Evolutionary conservation across 305 asterid genomes (phyloP).

Genomic region (Lippia alba): DNA sequence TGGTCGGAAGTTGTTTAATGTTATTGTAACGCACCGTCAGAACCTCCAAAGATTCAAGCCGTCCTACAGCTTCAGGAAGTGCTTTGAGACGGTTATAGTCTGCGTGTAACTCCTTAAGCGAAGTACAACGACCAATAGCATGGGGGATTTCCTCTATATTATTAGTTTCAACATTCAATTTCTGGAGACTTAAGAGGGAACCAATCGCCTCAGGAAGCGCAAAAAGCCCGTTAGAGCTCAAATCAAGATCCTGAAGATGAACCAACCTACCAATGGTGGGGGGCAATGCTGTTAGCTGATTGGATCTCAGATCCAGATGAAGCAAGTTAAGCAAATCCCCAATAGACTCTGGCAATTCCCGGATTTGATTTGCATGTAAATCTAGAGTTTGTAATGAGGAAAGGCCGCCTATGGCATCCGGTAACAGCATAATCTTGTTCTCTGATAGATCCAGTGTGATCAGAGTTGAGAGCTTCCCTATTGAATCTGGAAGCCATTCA

Average conservation of each 20-base stretch:
- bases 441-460: constrained; percentile 79
- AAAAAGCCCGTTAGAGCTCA: constrained; percentile 81
- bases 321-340: constrained; percentile 77
- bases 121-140: constrained; percentile 78
- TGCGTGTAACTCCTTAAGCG: constrained; percentile 75
- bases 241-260: constrained; percentile 74
- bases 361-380: constrained; percentile 64
- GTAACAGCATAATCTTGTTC: constrained; percentile 67
- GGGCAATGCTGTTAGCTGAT: constrained; percentile 74
- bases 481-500: constrained; percentile 97
- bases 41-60: constrained; percentile 73
- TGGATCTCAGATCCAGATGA: constrained; percentile 69
- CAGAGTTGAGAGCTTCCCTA: constrained; percentile 82
- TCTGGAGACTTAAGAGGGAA: constrained; percentile 69
- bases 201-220: constrained; percentile 86
- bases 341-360: constrained; percentile 72
- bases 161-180: constrained; percentile 75
- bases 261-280: constrained; percentile 58
- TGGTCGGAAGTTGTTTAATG: constrained; percentile 81
- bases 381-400: constrained; percentile 68
- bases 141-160: constrained; percentile 93
- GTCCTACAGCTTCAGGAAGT: constrained; percentile 93
- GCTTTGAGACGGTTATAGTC: constrained; percentile 95
- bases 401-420: constrained; percentile 70
- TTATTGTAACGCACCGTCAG: constrained; percentile 86